Base-by-base conservation (phyloP, 805 yeast genomes). In the Torulaspora maleeae region DNA sequence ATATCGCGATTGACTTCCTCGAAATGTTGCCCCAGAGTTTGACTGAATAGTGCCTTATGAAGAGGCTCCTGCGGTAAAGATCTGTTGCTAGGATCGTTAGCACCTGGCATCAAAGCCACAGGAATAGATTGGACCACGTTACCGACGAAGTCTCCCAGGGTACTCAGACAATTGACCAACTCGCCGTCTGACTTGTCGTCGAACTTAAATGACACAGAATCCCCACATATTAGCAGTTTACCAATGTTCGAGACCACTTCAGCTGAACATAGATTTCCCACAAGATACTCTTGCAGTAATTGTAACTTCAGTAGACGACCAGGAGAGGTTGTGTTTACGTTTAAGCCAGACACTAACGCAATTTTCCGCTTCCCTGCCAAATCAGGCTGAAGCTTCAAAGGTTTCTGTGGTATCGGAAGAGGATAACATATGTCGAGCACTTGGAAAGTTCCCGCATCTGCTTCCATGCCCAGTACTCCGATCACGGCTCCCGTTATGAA, bases 401-500 rank as follows among this genome's bases (percentile, higher is more conserved):
- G 69, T 6, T 57, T 55, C 59, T 85, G 95, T 0, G 80, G 79
- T 1, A 86, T 72, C 13, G 76, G 63, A 10, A 74, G 73, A 0
- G 98, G 95, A 54, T 79, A 84, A 1, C 77, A 77, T 1, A 90
- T 71, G 59, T 90, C 98, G 54, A 86, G 77, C 4, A 87, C 86
- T 48, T 84, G 86, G 63, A 93, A 90, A 2, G 82, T 72, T 3
- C 98, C 98, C 0, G 89, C 81, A 37, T 77, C 80, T 7, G 84
- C 74, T 60, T 90, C 96, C 69, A 86, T 80, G 0, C 99, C 99
- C 9, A 89, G 63, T 1, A 89, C 76, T 0, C 91, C 98, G 6
- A 89, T 79, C 0, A 90, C 83, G n/a, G 81, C 76, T 3, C 99
- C 99, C 0, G 97, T 93, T 0, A 90, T 95, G 20, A 91, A 70